These are phyloP conservation scores for Pycnococcus provasolii DNA, from an alignment of 139 green algal species.

Conservation along the genomic window DNA sequence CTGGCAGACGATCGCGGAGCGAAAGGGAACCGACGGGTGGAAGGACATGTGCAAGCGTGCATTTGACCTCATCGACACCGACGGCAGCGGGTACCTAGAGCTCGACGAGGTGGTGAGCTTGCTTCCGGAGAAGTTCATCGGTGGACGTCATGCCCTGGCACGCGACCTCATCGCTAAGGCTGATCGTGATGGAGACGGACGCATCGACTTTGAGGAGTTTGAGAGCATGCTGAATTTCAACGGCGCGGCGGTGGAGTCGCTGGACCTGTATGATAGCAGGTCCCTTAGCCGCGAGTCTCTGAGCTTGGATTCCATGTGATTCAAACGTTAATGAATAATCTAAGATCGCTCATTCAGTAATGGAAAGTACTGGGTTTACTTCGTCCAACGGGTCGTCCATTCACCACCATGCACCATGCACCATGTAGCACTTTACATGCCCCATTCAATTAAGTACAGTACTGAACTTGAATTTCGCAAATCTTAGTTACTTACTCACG, in stretches of 20 bases:
- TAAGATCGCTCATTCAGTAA: no score
- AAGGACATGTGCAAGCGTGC: conserved; percentile 9
- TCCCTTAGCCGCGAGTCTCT: no score
- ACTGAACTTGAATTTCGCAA: background rate
- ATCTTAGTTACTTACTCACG: conserved; percentile 36
- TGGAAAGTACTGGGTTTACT: no score
- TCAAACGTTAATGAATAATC: no score
- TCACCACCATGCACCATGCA: background rate
- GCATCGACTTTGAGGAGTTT: conserved; percentile 29
- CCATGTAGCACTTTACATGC: background rate
- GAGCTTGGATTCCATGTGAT: no score
- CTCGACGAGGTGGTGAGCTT: conserved; percentile 23
- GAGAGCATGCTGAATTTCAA: conserved; percentile 1
- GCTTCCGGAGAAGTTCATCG: conserved; percentile 11
- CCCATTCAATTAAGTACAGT: background rate
- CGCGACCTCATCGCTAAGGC: conserved; percentile 17
- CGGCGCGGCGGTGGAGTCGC: no score
- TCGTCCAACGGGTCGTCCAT: no score
- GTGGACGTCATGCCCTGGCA: conserved; percentile 2
- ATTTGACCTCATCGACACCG: conserved; percentile 28
- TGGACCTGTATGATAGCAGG: no score
- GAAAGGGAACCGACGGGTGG: background rate
- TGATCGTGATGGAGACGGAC: conserved; percentile 24
- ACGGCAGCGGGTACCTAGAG: conserved; percentile 23
- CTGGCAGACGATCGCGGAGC: conserved; percentile 21